Conservation (phyloP, 768 basidiomycete genomes). For the Xerocomellus amylosporus region DNA sequence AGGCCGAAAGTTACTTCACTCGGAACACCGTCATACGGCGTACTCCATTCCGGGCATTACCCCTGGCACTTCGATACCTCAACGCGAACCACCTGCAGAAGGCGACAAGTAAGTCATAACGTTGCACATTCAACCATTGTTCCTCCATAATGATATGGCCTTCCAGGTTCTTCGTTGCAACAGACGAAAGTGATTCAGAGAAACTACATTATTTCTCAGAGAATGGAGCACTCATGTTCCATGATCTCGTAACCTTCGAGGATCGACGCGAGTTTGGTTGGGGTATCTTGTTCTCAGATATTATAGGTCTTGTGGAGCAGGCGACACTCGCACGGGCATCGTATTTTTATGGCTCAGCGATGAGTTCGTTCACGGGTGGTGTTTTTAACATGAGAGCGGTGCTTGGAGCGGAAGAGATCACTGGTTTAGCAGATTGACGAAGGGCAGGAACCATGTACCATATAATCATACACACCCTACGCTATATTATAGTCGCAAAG, state of each 20-base stretch:
- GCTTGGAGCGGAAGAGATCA: constrained; percentile 33
- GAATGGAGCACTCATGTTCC: constrained; percentile 36
- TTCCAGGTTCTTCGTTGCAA: constrained; percentile 32
- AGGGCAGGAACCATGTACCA: neutral
- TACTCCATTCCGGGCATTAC: constrained; percentile 19
- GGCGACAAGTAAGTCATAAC: constrained; percentile 16
- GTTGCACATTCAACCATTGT: neutral
- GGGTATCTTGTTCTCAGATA: constrained; percentile 40
- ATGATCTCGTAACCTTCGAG: constrained; percentile 39
- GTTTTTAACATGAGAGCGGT: constrained; percentile 38
- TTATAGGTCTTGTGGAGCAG: constrained; percentile 41
- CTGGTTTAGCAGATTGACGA: constrained; percentile 35
- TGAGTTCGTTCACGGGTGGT: constrained; percentile 40
- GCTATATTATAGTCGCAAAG: constrained; percentile 1
- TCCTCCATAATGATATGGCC: neutral
- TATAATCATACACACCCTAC: neutral
- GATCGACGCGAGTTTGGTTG: constrained; percentile 40
- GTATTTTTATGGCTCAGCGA: constrained; percentile 39
- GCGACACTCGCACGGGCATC: constrained; percentile 33
- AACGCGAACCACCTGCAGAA: constrained; percentile 15
- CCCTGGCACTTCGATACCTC: constrained; percentile 10
- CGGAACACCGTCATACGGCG: constrained; percentile 8
- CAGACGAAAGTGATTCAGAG: constrained; percentile 37
- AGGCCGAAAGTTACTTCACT: constrained; percentile 30
- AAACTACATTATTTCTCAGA: constrained; percentile 30